These are phyloP conservation scores for Puccinia polysora DNA, from an alignment of 1,284 basidiomycete genomes.

Conservation along the genomic window DNA sequence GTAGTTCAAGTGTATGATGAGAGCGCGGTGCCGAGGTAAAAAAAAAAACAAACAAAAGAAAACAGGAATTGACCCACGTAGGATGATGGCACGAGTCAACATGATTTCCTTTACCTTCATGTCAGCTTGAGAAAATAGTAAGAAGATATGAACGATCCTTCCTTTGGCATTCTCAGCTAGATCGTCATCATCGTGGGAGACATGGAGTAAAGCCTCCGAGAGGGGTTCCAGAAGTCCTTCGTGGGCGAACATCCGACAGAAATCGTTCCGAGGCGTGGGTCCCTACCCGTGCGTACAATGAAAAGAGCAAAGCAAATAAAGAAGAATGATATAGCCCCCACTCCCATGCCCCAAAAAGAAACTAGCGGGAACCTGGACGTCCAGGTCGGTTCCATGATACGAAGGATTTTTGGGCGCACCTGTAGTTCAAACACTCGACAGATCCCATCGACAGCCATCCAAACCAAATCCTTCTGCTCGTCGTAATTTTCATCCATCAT, in stretches of 20 bases:
- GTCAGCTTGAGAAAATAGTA: slow-evolving; percentile 92
- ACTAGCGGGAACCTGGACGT: too few species aligned
- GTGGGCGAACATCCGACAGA: slow-evolving; percentile 94
- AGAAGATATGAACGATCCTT: slow-evolving; percentile 81
- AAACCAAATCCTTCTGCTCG: slow-evolving; percentile 79
- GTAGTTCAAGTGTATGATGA: too few species aligned
- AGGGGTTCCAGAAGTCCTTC: slow-evolving; percentile 90
- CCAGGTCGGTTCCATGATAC: too few species aligned
- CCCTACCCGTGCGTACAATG: slow-evolving; percentile 66
- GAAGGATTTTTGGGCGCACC: too few species aligned
- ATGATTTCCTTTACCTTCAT: slow-evolving; percentile 84
- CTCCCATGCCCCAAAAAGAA: neutral
- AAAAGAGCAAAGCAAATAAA: neutral
- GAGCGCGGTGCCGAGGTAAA: too few species aligned
- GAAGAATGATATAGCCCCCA: neutral
- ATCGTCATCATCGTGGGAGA: slow-evolving; percentile 70
- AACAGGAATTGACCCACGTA: slow-evolving; percentile 61
- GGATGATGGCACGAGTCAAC: slow-evolving; percentile 78
- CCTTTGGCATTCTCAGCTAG: slow-evolving; percentile 64
- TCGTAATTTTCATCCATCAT: slow-evolving; percentile 92
- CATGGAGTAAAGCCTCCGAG: slow-evolving; percentile 78
- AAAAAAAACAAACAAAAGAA: neutral
- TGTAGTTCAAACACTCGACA: slow-evolving; percentile 86
- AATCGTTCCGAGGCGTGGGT: slow-evolving; percentile 93
- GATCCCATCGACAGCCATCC: slow-evolving; percentile 88